A percentile compares a stretch with the other conserved stretches of the same genome.
Evolutionary conservation across 495 filamentous ascomycete species (phyloP).

Genomic region (Tuber calosporum): DNA sequence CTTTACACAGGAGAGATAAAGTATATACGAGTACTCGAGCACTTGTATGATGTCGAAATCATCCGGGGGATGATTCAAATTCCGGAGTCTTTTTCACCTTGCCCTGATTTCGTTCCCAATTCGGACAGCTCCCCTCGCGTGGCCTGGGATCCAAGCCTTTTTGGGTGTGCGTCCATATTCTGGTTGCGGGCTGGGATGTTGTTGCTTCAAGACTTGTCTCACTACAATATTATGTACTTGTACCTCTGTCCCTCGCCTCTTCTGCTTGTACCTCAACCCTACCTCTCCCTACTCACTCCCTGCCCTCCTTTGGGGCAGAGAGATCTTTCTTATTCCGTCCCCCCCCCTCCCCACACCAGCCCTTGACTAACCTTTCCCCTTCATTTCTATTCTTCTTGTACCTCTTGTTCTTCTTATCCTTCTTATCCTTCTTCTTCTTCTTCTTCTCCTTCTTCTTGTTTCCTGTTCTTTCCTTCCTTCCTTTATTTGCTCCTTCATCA

Average conservation of each 20-base stretch:
- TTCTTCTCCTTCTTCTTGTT: neutral
- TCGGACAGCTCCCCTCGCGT: conserved; percentile 2
- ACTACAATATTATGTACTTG: too few relatives aligned
- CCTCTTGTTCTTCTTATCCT: too few relatives aligned
- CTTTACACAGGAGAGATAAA: too few relatives aligned
- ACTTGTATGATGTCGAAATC: neutral
- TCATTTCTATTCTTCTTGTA: neutral
- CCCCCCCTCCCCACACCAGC: neutral
- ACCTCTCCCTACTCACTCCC: neutral
- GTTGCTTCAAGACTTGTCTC: conserved; percentile 1
- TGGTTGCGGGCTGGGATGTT: neutral
- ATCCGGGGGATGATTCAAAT: neutral
- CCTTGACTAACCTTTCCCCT: neutral
- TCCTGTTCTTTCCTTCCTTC: neutral
- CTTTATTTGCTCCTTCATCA: neutral
- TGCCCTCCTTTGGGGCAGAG: neutral
- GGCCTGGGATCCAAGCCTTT: neutral
- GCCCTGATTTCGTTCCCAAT: conserved; percentile 1
- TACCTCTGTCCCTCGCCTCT: neutral
- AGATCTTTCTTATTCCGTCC: conserved; percentile 1
- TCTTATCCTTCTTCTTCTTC: neutral
- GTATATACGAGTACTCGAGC: too few relatives aligned
- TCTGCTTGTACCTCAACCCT: neutral
- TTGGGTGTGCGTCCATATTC: neutral
- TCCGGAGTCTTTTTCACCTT: neutral